Conservation (phyloP, 306 rosid species). For the Trifolium pratense region DNA sequence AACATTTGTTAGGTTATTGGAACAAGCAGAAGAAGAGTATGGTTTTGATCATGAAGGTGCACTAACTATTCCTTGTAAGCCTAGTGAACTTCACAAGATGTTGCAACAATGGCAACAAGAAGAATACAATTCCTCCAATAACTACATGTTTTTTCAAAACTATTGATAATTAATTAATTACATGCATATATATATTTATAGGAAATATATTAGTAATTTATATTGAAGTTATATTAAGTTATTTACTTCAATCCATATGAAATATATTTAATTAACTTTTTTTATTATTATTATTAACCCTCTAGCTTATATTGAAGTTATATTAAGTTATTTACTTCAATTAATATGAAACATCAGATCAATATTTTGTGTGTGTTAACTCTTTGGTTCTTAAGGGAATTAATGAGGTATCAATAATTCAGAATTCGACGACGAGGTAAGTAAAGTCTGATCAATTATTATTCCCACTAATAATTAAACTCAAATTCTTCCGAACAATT, state of each 20-base stretch:
- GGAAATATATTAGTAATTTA: not conserved
- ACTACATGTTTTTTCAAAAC: slow-evolving; percentile 50
- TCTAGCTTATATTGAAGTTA: no score
- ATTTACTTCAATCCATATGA: not conserved
- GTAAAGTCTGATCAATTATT: no score
- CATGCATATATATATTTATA: not conserved
- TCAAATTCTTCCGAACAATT: no score
- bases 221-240: not conserved
- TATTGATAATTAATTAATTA: slow-evolving; percentile 5
- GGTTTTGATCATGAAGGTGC: slow-evolving; percentile 86
- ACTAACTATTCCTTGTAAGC: slow-evolving; percentile 67
- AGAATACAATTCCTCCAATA: slow-evolving; percentile 41
- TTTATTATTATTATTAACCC: no score
- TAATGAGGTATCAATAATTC: rapidly evolving
- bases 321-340: no score
- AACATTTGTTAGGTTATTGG: slow-evolving; percentile 63
- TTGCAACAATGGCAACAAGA: slow-evolving; percentile 46
- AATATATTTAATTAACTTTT: not conserved
- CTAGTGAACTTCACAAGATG: slow-evolving; percentile 67
- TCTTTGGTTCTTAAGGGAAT: no score
- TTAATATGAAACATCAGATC: no score
- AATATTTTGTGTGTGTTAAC: no score
- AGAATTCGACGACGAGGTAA: no score
- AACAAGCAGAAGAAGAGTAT: slow-evolving; percentile 78
- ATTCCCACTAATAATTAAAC: no score